Base-by-base conservation (phyloP, 2,329 filamentous ascomycete genomes). In the Karstenula rhodostoma region DNA sequence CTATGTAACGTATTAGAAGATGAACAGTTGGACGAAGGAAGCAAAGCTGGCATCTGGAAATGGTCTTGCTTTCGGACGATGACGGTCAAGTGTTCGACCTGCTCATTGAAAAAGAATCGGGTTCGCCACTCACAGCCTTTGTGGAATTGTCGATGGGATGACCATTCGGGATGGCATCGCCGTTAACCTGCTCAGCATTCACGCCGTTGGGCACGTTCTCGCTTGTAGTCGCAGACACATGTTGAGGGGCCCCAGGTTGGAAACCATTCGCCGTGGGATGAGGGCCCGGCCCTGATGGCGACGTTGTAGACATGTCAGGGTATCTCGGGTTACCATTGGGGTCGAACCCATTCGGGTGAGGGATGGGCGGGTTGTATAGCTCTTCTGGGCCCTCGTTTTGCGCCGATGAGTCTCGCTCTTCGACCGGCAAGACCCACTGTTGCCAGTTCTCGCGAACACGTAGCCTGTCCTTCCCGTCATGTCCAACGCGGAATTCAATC, bases 381-480 rank as follows among this genome's bases (percentile, higher is more conserved):
- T 80, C 78, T 40, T 80, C 75, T n/a, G 87, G 86, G 9, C 93
- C 93, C 19, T 90, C 86, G 69, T 90, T 91, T 73, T 90, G 91
- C 42, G 91, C 92, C 22, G 87, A 84, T 44, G 88, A 83, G 67
- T 93, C 88, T 63, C 94, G 89, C 63, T 92, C 86, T 13, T 89
- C 85, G 72, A 89, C 83, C 1, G 87, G 85, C 60, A 96, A 79
- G 22, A 97, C 86, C 83, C 92, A 98, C 66, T 89, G 87, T 67
- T 90, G 84, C 92, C 93, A 97, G 27, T 87, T 88, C 22, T 92
- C 85, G 27, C 86, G 86, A 61, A 88, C 87, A 54, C 95, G 90
- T 48, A 98, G 77, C 46, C 93, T 87, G 75, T 97, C 93, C 52
- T 89, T 82, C 33, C 90, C 89, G 74, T 97, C 93, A 29, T 91